Evolutionary conservation across 2,329 filamentous ascomycete species (phyloP).

Genomic region (Xylariaceae sp.): DNA sequence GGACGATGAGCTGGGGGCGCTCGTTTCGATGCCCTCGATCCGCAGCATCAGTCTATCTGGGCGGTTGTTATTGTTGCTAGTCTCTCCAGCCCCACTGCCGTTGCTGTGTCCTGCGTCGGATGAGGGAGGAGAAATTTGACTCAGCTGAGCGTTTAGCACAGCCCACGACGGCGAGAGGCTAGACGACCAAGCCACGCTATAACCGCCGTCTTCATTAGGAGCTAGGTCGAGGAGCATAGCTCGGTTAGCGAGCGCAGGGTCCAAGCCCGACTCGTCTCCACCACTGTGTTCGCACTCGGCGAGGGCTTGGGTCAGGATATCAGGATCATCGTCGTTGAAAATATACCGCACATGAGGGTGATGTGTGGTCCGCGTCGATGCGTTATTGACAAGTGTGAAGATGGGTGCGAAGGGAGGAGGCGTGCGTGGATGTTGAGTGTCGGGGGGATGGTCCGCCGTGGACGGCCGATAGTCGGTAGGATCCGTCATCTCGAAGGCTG

Average conservation of each 20-base stretch:
- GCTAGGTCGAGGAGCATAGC: slow-evolving; percentile 64
- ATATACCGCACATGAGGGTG: slow-evolving; percentile 92
- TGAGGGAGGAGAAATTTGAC: slow-evolving; percentile 48
- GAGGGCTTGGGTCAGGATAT: slow-evolving; percentile 73
- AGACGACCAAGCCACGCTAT: slow-evolving; percentile 70
- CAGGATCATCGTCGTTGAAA: slow-evolving; percentile 89
- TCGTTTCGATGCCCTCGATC: slow-evolving; percentile 61
- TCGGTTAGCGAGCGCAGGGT: slow-evolving; percentile 46
- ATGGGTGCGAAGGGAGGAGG: slow-evolving; percentile 71
- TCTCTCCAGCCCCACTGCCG: slow-evolving; percentile 41
- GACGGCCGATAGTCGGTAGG: slow-evolving; percentile 31
- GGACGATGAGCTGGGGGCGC: slow-evolving; percentile 45
- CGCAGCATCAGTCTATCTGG: slow-evolving; percentile 63
- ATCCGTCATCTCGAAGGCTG: slow-evolving; percentile 40
- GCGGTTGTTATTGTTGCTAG: slow-evolving; percentile 31
- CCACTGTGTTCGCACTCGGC: slow-evolving; percentile 50
- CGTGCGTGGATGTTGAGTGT: slow-evolving; percentile 31
- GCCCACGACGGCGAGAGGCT: slow-evolving; percentile 79
- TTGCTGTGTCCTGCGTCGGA: slow-evolving; percentile 43
- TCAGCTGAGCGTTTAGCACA: slow-evolving; percentile 55
- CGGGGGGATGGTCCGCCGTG: slow-evolving; percentile 27
- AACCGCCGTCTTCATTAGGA: slow-evolving; percentile 49
- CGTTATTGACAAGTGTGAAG: slow-evolving; percentile 84
- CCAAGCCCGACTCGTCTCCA: slow-evolving; percentile 40
- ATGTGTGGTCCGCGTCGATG: slow-evolving; percentile 73